phyloP scores from a whole-genome alignment of 495 filamentous ascomycete species.

The Pyrenopolyporus hunteri region DNA sequence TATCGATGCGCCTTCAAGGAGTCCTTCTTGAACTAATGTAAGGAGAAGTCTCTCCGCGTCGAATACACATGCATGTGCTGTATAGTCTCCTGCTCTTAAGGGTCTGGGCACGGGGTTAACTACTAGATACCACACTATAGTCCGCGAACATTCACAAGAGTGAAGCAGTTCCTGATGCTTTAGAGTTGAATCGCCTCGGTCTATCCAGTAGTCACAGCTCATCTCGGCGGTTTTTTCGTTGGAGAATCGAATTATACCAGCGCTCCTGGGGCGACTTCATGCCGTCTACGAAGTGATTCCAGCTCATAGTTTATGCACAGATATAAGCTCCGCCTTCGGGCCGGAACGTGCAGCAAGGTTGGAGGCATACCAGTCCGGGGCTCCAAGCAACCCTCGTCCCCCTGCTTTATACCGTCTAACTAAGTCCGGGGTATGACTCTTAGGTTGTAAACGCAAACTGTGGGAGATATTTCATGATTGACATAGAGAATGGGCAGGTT shows the following conservation, averaged over 20 bases:
- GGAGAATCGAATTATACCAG: not conserved
- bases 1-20: not conserved
- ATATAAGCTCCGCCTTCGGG: conserved; percentile 7
- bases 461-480: not conserved
- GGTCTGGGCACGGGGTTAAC: not conserved
- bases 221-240: conserved; percentile 2
- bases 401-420: not conserved
- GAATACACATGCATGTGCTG: not conserved
- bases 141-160: not conserved
- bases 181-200: conserved; percentile 15
- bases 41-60: not conserved
- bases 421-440: not conserved
- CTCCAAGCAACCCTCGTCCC: not conserved
- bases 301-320: conserved; percentile 2
- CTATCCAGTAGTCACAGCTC: conserved; percentile 9
- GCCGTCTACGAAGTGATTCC: not conserved
- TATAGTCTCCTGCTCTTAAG: not conserved
- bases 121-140: not conserved
- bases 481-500: not conserved
- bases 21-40: not conserved
- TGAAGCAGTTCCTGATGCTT: not conserved
- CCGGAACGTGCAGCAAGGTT: conserved; percentile 2
- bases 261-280: not conserved
- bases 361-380: conserved; percentile 6
- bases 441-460: too few species aligned